phyloP scores from a whole-genome alignment of 192 early-diverging fungal species.

The Chytriomyces hyalinus region DNA sequence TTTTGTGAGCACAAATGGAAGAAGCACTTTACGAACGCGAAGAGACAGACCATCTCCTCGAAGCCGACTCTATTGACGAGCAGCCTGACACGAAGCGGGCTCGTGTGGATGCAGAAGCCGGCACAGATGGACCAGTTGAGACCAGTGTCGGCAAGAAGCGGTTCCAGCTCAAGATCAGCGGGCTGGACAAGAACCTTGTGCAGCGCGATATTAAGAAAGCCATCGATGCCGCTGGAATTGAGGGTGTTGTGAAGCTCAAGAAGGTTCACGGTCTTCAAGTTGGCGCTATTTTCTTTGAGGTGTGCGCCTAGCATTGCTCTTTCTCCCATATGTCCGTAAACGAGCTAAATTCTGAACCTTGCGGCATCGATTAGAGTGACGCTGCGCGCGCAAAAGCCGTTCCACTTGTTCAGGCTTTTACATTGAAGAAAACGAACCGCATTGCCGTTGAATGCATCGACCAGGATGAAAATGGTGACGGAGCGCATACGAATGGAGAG shows the following conservation, averaged over 20 bases:
- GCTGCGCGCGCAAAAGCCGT: conserved; percentile 2
- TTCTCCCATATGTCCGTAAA: neutral
- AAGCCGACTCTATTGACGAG: neutral
- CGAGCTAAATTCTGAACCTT: too few species aligned
- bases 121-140: neutral
- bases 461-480: neutral
- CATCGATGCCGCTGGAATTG: neutral
- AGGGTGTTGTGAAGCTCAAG: conserved; percentile 29
- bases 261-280: conserved; percentile 27
- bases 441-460: conserved; percentile 2
- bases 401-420: conserved; percentile 20
- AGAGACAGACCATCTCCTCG: conserved; percentile 12
- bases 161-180: conserved; percentile 26
- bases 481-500: neutral
- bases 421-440: conserved; percentile 21
- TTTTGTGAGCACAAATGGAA: neutral
- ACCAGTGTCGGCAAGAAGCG: neutral
- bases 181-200: conserved; percentile 11
- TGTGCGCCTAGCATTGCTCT: neutral
- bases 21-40: conserved; percentile 9
- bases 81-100: conserved; percentile 5
- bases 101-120: conserved; percentile 11
- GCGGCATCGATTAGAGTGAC: neutral
- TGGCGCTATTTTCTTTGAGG: conserved; percentile 16
- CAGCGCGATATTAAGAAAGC: conserved; percentile 34